Base-by-base conservation (phyloP, 2,329 filamentous ascomycete genomes). In the Pseudogymnoascus sp. region DNA sequence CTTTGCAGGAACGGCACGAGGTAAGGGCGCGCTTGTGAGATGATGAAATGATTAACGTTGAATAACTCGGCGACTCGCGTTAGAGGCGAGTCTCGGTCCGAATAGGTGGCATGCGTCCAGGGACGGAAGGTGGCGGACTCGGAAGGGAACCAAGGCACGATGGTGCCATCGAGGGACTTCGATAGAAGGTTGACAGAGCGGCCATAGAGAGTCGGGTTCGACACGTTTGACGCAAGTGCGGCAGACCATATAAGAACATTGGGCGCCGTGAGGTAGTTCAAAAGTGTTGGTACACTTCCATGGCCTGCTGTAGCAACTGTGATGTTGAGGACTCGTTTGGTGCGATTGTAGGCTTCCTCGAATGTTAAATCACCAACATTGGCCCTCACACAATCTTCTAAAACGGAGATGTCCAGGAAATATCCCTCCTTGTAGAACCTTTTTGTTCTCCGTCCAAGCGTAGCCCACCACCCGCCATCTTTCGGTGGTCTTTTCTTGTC, bases 321-420 rank as follows among this genome's bases (percentile, higher is more conserved):
- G 66, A 97, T 97, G 71, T 97, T 97, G 67, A 97, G 77, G 3
- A 96, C 86, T 59, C 91, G 81, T 71, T 94, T 94, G 39, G 91
- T 96, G 64, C 85, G 84, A 59, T 86, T 83, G 70, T 92, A 96
- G 0, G 93, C 93, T 75, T 97, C 93, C 73, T 95, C 90, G 70
- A 97, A 97, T 0, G 92, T 97, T 64, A 96, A 72, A 68, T 96
- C 89, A 8, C 92, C 92, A 11, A 96, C 86, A 67, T 96, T 96
- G 11, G 87, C 85, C 62, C 88, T 83, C 11, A 97, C 88, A 67
- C 90, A 93, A 63, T 92, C 84, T 71, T 95, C 91, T 50, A 97
- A 76, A 8, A 95, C 87, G 40, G 82, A 84, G 3, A 90, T 84
- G 71, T 97, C 92, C 31, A 96, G 81, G 63, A 96, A 89, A 70